Conservation (phyloP, 805 yeast species). For the Wickerhamiella azymoides region DNA sequence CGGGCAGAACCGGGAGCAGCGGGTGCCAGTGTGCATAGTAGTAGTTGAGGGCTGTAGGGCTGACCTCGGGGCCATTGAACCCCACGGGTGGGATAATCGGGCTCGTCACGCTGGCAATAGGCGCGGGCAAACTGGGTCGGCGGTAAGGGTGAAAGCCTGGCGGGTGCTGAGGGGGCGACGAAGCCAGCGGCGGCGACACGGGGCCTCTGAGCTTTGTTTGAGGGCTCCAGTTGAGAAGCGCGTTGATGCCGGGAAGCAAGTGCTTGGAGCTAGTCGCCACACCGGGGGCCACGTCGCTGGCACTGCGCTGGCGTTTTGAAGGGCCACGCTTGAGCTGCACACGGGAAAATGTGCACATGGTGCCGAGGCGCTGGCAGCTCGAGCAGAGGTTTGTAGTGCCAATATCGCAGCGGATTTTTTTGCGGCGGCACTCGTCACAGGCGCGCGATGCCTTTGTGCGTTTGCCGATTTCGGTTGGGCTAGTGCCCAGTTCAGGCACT, state of each 20-base stretch:
- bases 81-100: neutral
- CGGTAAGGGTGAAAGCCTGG: conserved; percentile 4
- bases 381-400: conserved; percentile 29
- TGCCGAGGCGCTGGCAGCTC: conserved; percentile 39
- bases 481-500: neutral
- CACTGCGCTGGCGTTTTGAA: conserved; percentile 32
- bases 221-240: conserved; percentile 11
- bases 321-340: conserved; percentile 53
- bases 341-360: conserved; percentile 40
- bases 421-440: conserved; percentile 29
- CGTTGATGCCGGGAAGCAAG: conserved; percentile 12
- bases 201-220: conserved; percentile 1
- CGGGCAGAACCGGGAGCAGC: conserved; percentile 28
- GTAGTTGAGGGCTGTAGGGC: conserved; percentile 23
- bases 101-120: neutral
- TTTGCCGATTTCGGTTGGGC: conserved; percentile 10
- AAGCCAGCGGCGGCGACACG: neutral
- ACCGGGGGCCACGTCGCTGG: conserved; percentile 10
- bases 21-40: conserved; percentile 29
- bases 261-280: neutral
- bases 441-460: conserved; percentile 21
- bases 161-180: conserved; percentile 3
- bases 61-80: neutral
- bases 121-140: conserved; percentile 3
- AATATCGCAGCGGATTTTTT: conserved; percentile 31